Conservation (phyloP, 2,329 filamentous ascomycete genomes). For the Stachybotrys elegans region DNA sequence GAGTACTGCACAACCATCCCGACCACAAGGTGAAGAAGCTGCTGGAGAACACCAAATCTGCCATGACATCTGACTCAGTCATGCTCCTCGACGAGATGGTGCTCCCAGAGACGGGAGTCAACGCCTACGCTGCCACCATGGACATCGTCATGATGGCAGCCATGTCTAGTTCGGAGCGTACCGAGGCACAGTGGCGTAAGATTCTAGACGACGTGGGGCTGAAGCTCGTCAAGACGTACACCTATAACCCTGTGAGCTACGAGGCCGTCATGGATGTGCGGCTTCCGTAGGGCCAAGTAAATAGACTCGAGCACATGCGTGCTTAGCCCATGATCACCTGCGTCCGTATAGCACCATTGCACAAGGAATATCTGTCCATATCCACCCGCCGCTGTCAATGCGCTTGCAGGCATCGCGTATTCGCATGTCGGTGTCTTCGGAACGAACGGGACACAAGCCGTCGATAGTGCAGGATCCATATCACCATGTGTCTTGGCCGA, state of each 20-base stretch:
- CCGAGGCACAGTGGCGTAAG: constrained; percentile 11
- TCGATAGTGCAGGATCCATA: too few relatives aligned
- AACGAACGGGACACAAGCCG: too few relatives aligned
- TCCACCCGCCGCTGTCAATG: too few relatives aligned
- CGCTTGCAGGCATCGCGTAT: too few relatives aligned
- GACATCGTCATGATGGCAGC: constrained; percentile 13
- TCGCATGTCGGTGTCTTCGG: too few relatives aligned
- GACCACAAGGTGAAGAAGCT: constrained; percentile 10
- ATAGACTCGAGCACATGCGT: not conserved
- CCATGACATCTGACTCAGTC: constrained; percentile 12
- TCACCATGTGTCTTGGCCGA: too few relatives aligned
- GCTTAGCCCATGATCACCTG: too few relatives aligned
- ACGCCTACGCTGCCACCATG: constrained; percentile 6
- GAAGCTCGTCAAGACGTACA: constrained; percentile 1
- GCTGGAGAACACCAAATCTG: constrained; percentile 8
- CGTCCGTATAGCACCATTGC: too few relatives aligned
- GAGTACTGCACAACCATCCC: constrained; percentile 12
- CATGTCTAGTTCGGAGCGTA: constrained; percentile 12
- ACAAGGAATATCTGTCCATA: too few relatives aligned
- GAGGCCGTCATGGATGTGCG: not conserved
- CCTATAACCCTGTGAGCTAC: not conserved
- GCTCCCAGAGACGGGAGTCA: constrained; percentile 6
- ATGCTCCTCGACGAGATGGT: constrained; percentile 13
- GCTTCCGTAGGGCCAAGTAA: not conserved
- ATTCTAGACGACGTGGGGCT: constrained; percentile 5